Base-by-base conservation (phyloP, 108 stramenopile species). In the Pseudonitzschia multistriata region DNA sequence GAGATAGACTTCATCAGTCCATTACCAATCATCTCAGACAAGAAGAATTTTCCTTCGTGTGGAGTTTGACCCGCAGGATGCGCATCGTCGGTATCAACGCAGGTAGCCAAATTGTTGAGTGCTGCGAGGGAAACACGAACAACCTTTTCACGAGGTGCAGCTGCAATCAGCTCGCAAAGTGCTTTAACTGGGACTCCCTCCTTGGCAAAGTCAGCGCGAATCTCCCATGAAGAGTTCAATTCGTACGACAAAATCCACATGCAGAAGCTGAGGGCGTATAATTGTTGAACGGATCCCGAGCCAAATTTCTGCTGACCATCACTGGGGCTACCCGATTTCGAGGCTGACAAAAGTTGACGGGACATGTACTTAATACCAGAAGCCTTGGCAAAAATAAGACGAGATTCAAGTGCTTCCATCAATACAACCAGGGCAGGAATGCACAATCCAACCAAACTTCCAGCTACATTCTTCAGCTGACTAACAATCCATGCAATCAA, bases 231-330 rank as follows among this genome's bases (percentile, higher is more conserved):
- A 39, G 62, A 54, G 64, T 88, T 88, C 22, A 94, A 75, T 75
- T 95, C 92, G 53, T 96, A 96, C 28, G 93, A 93, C 57, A 97
- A 72, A 25, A 92, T 83, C 98, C 98, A 98, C 54, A 98, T 79
- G 70, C 90, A 95, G 70, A 98, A 98, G 65, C 79, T 62, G 33
- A 98, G 79, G 79, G 97, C 98, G 81, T 98, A 98, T 56, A 97
- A 70, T 66, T 95, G 95, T 76, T 98, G 98, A 17, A 96, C 92
- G 27, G 88, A 85, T 14, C 84, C 84, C 72, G 85, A 83, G 52
- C 81, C 88, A 40, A 77, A 73, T 49, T 86, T 79, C 37, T 85
- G 80, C 5, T 81, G 59, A 8, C 66, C 74, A 47, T 74, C 74
- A 21, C 62, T 47, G 30, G 76, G 49, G 24, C 75, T 54, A 33